Evolutionary conservation across 768 basidiomycete species (phyloP).

Genomic region (Suillus lakei): DNA sequence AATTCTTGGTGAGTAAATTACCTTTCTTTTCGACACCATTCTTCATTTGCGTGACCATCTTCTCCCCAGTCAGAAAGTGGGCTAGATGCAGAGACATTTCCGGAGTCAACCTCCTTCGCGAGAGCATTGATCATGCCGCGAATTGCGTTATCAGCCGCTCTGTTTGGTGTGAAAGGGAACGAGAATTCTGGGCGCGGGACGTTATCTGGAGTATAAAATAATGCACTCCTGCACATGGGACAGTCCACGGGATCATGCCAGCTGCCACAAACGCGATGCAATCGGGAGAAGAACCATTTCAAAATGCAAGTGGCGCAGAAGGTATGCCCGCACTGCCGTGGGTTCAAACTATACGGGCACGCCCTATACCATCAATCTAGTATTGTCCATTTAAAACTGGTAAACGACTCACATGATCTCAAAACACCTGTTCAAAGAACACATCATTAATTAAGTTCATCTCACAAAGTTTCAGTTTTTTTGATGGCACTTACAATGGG

Average conservation of each 20-base stretch:
- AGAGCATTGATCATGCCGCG: slow-evolving; percentile 58
- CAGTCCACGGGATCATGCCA: slow-evolving; percentile 75
- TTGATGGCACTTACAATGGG: slow-evolving; percentile 52
- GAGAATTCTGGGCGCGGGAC: slow-evolving; percentile 53
- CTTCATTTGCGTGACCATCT: slow-evolving; percentile 51
- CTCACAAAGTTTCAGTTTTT: slow-evolving; percentile 11
- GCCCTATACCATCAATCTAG: slow-evolving; percentile 37
- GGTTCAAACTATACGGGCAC: slow-evolving; percentile 59
- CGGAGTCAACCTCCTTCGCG: slow-evolving; percentile 41
- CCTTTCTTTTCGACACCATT: slow-evolving; percentile 67
- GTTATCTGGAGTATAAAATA: slow-evolving; percentile 56
- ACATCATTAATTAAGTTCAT: slow-evolving; percentile 12
- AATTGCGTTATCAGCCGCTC: slow-evolving; percentile 56
- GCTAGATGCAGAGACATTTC: slow-evolving; percentile 34
- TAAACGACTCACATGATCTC: slow-evolving; percentile 52
- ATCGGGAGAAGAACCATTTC: slow-evolving; percentile 70
- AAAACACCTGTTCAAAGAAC: slow-evolving; percentile 52
- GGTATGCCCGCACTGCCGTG: slow-evolving; percentile 65
- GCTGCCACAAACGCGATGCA: slow-evolving; percentile 63
- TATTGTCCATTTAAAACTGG: background rate
- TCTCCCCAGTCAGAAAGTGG: slow-evolving; percentile 52
- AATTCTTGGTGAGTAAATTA: slow-evolving; percentile 30
- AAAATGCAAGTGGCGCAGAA: slow-evolving; percentile 71
- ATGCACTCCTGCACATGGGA: slow-evolving; percentile 63
- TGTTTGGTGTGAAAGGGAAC: slow-evolving; percentile 69